Base-by-base conservation (phyloP, 2,329 filamentous ascomycete genomes). In the Samsoniella hepiali region DNA sequence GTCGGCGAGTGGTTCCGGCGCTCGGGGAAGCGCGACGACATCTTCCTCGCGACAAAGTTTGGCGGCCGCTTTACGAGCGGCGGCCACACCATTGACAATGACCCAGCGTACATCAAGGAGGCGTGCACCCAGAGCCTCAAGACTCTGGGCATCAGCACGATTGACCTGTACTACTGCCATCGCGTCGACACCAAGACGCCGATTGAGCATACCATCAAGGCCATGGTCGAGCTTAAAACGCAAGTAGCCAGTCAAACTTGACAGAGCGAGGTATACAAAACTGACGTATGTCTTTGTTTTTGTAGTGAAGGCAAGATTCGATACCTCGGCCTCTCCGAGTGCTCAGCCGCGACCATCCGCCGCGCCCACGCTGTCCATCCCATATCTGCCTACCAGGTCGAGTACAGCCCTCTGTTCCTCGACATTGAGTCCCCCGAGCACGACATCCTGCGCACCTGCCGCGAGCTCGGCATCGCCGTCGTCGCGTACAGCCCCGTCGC, bases 401-500 rank as follows among this genome's bases (percentile, higher is more conserved):
- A 87, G 68, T 85, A 83, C 72, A 79, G 74, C 27, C 80, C 80
- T 0, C 86, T 82, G 70, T 72, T 78, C 3, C 77, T 88, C 38
- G 82, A 86, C 45, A 84, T 90, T 65, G 88, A 91, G 69, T 79
- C 77, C 11, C 71, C 74, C 4, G 71, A 75, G 0, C 80, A 78
- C 1, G 71, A 79, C 31, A 73, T 89, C 1, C 74, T 88, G 1
- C 72, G 77, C 32, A 84, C 85, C 0, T 82, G 79, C 64, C 78
- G 81, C n/a, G 83, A 88, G 69, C 80, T 89, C 2, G 85, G 84
- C 1, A 75, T 86, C 2, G 75, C 83, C 1, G 74, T 85, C 6
- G 78, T 89, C 2, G 81, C 83, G 1, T 88, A 86, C 72, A 81
- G 79, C 15, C 86, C 86, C 2, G 78, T 89, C 2, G 85, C 84